These are phyloP conservation scores for Populus davidiana DNA, from an alignment of 345 rosid genomes.

Conservation along the genomic window DNA sequence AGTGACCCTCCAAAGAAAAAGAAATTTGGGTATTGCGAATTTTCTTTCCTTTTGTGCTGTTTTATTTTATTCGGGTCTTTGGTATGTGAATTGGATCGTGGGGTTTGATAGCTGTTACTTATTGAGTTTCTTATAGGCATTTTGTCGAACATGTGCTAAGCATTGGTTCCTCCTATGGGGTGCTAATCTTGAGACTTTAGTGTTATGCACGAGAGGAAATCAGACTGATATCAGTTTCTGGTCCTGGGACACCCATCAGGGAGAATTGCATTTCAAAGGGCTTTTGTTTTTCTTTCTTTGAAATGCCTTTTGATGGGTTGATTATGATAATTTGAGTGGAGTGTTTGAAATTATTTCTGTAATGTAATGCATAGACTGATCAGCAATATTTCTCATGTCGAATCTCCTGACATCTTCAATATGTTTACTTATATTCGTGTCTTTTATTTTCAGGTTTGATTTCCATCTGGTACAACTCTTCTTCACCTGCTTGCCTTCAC, in stretches of 20 bases:
- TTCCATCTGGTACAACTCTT: constrained; percentile 93
- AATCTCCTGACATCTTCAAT: background rate
- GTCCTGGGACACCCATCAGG: background rate
- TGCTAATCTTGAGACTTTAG: background rate
- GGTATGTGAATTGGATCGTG: background rate
- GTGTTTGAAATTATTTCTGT: background rate
- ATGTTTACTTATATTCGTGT: constrained; percentile 19
- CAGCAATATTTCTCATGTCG: background rate
- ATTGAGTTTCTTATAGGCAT: constrained; percentile 23
- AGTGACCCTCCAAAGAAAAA: constrained; percentile 55
- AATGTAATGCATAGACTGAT: background rate
- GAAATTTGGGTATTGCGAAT: constrained; percentile 63
- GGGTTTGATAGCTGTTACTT: background rate
- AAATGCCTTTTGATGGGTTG: background rate
- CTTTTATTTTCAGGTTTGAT: constrained; percentile 61
- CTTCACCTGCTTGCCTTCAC: constrained; percentile 88
- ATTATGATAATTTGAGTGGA: background rate
- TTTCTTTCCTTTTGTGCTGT: background rate
- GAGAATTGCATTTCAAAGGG: background rate
- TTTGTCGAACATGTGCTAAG: constrained; percentile 27
- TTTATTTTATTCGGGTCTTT: background rate
- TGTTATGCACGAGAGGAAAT: background rate
- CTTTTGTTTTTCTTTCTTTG: background rate
- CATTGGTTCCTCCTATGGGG: background rate
- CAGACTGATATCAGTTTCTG: background rate